A percentile compares a stretch with the other conserved stretches of the same genome.
Evolutionary conservation across 768 basidiomycete genomes (phyloP).

Genomic region (Mycena pura): DNA sequence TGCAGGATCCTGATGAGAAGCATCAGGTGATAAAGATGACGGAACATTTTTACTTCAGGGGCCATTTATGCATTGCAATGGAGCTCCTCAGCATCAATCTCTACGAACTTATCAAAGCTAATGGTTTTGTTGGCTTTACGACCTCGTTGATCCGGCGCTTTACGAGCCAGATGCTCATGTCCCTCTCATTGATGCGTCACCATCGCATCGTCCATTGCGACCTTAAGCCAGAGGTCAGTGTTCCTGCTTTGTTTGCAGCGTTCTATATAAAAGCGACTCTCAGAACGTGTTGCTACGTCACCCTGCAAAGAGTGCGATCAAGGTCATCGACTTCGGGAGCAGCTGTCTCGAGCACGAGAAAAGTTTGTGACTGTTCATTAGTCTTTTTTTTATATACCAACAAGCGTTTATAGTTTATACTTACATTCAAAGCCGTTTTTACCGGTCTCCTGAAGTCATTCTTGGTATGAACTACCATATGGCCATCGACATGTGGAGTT

Average conservation of each 20-base stretch:
- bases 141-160: constrained; percentile 94
- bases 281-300: constrained; percentile 95
- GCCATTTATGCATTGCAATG: constrained; percentile 97
- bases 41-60: constrained; percentile 97
- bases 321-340: constrained; percentile 98
- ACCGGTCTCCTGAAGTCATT: constrained; percentile 99
- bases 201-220: constrained; percentile 99
- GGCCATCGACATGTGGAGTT: constrained; percentile 99
- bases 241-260: background rate
- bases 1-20: constrained; percentile 93
- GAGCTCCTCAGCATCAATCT: constrained; percentile 98
- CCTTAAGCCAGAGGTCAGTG: constrained; percentile 92
- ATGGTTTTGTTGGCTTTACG: constrained; percentile 98
- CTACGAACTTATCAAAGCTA: constrained; percentile 99
- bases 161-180: constrained; percentile 93
- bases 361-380: constrained; percentile 60
- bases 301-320: constrained; percentile 95
- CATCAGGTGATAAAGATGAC: constrained; percentile 98
- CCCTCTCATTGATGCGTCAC: constrained; percentile 91
- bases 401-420: constrained; percentile 79
- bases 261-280: constrained; percentile 7
- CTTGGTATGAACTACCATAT: constrained; percentile 99
- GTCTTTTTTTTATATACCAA: constrained; percentile 1
- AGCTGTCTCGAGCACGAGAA: constrained; percentile 99
- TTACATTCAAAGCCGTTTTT: constrained; percentile 99